phyloP scores from a whole-genome alignment of 768 basidiomycete genomes.

The Guyanaporus albipodus region DNA sequence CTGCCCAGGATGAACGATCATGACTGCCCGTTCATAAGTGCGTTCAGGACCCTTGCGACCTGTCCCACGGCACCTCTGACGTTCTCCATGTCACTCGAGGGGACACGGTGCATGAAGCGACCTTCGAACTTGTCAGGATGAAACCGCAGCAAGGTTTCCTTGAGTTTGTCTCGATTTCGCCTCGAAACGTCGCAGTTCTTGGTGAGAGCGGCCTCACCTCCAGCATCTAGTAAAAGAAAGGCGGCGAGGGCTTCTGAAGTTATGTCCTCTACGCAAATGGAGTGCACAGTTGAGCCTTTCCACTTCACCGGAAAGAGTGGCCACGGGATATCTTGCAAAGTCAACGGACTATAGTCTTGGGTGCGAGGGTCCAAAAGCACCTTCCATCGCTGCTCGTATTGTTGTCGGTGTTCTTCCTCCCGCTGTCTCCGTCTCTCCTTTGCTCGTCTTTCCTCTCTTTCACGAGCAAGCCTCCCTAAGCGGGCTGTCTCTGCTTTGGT shows the following conservation, averaged over 20 bases:
- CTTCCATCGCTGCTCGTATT: constrained; percentile 60
- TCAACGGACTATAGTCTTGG: constrained; percentile 31
- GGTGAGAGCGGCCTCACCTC: constrained; percentile 1
- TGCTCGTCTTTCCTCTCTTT: constrained; percentile 48
- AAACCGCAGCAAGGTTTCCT: constrained; percentile 68
- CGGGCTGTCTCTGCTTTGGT: constrained; percentile 50
- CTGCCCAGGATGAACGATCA: background rate
- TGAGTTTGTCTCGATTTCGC: constrained; percentile 56
- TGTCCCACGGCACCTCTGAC: constrained; percentile 61
- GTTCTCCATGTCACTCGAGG: constrained; percentile 40
- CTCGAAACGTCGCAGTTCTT: constrained; percentile 30
- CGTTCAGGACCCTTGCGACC: constrained; percentile 58
- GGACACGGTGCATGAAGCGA: constrained; percentile 54
- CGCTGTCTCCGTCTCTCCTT: constrained; percentile 43
- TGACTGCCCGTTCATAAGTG: constrained; percentile 41
- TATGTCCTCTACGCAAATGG: constrained; percentile 43
- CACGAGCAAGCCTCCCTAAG: constrained; percentile 48
- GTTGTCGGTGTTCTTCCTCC: constrained; percentile 44
- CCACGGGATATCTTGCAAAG: constrained; percentile 70
- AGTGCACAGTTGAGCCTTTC: constrained; percentile 5
- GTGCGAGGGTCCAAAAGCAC: constrained; percentile 36
- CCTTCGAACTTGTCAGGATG: constrained; percentile 85
- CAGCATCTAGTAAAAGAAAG: constrained; percentile 47
- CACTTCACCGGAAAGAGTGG: constrained; percentile 43
- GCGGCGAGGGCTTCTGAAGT: constrained; percentile 51